Conservation (phyloP, 306 rosid species). For the Alnus glutinosa region DNA sequence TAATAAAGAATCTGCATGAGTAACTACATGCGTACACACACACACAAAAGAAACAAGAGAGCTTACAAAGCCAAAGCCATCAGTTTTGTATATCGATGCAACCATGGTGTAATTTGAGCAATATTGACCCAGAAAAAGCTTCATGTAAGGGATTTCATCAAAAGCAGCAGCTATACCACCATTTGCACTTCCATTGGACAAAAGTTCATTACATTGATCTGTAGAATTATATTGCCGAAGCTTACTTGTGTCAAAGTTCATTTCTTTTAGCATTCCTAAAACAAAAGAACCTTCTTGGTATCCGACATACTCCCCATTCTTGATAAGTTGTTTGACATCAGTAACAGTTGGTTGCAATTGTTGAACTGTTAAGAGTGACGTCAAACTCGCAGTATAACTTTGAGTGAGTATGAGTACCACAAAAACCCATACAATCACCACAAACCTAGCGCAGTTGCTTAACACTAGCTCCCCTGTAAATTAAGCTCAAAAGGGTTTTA, state of each 20-base stretch:
- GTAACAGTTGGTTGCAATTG: slow-evolving; percentile 49
- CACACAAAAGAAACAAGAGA: background rate
- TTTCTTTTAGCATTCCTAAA: slow-evolving; percentile 28
- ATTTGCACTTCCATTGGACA: slow-evolving; percentile 27
- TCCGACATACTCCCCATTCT: slow-evolving; percentile 43
- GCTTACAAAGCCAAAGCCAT: slow-evolving; percentile 62
- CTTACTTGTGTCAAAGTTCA: slow-evolving; percentile 13
- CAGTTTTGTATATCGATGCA: slow-evolving; percentile 33
- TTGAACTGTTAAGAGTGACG: slow-evolving; percentile 58
- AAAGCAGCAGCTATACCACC: slow-evolving; percentile 55
- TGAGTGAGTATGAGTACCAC: slow-evolving; percentile 60
- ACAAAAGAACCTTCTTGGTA: slow-evolving; percentile 46
- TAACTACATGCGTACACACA: background rate
- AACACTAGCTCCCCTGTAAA: slow-evolving; percentile 50
- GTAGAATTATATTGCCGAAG: background rate
- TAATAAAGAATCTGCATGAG: background rate
- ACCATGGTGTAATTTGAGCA: slow-evolving; percentile 43
- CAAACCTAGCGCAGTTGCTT: slow-evolving; percentile 59
- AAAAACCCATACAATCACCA: slow-evolving; percentile 62
- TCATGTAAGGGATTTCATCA: slow-evolving; percentile 42
- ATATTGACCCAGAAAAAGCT: slow-evolving; percentile 29
- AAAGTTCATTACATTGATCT: slow-evolving; percentile 26
- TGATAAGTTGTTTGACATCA: slow-evolving; percentile 39
- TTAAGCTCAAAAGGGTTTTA: background rate
- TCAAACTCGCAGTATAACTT: slow-evolving; percentile 66